These are phyloP conservation scores for Tetracentron sinense DNA, from an alignment of 164 flowering plant genomes.

Conservation along the genomic window DNA sequence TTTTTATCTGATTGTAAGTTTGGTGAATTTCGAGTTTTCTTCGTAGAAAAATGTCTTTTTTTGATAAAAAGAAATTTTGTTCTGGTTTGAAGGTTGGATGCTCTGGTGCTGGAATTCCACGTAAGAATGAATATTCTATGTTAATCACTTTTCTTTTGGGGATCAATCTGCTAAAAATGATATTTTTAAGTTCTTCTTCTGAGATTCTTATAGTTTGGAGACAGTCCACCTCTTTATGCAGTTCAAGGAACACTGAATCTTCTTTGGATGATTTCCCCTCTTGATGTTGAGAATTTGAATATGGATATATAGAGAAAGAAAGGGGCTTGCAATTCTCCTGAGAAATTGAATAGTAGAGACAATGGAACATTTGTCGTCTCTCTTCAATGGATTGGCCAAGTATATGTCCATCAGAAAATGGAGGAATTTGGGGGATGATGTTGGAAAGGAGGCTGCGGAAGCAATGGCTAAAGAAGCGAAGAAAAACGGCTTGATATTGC, in stretches of 20 bases:
- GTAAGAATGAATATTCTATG: slow-evolving; percentile 32
- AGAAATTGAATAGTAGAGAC: slow-evolving; percentile 13
- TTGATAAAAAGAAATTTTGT: not conserved
- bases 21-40: not conserved
- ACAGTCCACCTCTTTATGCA: slow-evolving; percentile 27
- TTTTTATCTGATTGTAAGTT: too few species aligned
- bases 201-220: slow-evolving; percentile 29
- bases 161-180: not conserved
- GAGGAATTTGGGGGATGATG: slow-evolving; percentile 33
- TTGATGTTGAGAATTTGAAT: slow-evolving; percentile 1
- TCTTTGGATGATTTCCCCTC: not conserved
- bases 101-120: slow-evolving; percentile 34
- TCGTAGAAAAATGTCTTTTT: not conserved
- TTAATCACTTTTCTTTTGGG: slow-evolving; percentile 3
- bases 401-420: slow-evolving; percentile 42
- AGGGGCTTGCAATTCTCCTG: not conserved
- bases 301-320: not conserved
- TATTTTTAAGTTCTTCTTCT: not conserved
- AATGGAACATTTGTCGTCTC: slow-evolving; percentile 66
- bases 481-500: slow-evolving; percentile 64
- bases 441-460: slow-evolving; percentile 55
- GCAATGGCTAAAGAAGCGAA: slow-evolving; percentile 70
- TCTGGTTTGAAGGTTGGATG: slow-evolving; percentile 1
- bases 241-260: not conserved
- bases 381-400: slow-evolving; percentile 63